Evolutionary conservation across 1,284 basidiomycete genomes (phyloP), one percentile per base, ranked within the genome.

Genomic region (Fistulina hepatica): DNA sequence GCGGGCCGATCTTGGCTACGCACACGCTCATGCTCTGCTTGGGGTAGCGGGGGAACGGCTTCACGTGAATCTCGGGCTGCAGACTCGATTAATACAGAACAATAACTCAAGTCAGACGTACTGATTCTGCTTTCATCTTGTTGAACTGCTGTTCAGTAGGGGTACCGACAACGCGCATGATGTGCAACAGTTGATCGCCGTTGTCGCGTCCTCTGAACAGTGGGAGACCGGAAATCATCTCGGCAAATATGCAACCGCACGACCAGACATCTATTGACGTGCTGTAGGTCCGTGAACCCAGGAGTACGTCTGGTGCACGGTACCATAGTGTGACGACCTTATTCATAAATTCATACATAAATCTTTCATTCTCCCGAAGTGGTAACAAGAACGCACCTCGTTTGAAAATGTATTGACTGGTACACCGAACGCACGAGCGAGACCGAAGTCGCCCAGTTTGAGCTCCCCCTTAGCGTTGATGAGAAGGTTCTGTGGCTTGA

Each of bases 241-340:
- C 92, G 12, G 94, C 94, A 59, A 98, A 95, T 55, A 99, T 99
- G 56, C 95, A 98, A 6, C 95, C 95, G 41, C 93, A 95, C 5
- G 89, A 94, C 95, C 95, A 99, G 45, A 98, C 90, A 61, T 99
- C 95, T 55, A 99, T 97, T 15, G 89, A 94, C 3, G 95, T 98
- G 57, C 85, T 93, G 62, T 99, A 99, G 37, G 94, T 97, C 39
- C 95, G 76, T 26, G 91, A 95, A 36, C 95, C 95, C 44, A 98
- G 76, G 12, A 99, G 74, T 30, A 99, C 95, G 55, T 99, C 95
- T 2, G 95, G 95, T 0, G 95, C 94, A 40, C 95, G 88, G 61
- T 99, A 99, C 95, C 95, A 99, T 10, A 99, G 68, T 5, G 95
- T 99, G 21, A 99, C 95, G 42, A 94, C 90, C 89, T 92, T 45